phyloP scores from a whole-genome alignment of 2,329 filamentous ascomycete genomes.

The Paecilomyces niveus region DNA sequence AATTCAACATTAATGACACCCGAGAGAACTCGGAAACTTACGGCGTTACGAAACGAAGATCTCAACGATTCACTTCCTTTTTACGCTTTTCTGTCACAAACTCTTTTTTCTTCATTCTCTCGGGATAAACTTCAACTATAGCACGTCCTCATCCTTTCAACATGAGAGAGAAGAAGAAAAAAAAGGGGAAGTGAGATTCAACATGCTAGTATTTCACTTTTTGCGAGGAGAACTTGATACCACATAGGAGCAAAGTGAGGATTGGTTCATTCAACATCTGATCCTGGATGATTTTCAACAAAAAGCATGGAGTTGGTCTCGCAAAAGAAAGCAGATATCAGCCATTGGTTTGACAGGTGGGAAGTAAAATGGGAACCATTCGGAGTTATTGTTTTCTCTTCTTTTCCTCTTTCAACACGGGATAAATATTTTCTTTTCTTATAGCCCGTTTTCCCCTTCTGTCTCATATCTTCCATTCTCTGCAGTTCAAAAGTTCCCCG shows the following conservation, averaged over 20 bases:
- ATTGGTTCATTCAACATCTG: background rate
- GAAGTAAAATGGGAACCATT: background rate
- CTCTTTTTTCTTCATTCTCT: slow-evolving; percentile 1
- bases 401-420: background rate
- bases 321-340: background rate
- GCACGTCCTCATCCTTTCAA: background rate
- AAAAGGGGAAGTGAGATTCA: background rate
- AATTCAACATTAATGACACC: background rate
- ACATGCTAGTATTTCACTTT: background rate
- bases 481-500: background rate
- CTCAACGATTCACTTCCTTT: background rate
- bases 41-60: background rate
- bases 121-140: background rate
- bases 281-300: background rate
- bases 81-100: background rate
- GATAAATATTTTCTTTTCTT: background rate
- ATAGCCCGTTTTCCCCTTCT: background rate
- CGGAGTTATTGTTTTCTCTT: background rate
- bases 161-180: background rate
- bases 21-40: background rate
- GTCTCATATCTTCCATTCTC: background rate
- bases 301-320: background rate
- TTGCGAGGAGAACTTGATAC: background rate
- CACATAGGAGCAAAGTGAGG: background rate
- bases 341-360: too few relatives aligned